phyloP scores from a whole-genome alignment of 352 stramenopile species.

The Pythium plurisporium region DNA sequence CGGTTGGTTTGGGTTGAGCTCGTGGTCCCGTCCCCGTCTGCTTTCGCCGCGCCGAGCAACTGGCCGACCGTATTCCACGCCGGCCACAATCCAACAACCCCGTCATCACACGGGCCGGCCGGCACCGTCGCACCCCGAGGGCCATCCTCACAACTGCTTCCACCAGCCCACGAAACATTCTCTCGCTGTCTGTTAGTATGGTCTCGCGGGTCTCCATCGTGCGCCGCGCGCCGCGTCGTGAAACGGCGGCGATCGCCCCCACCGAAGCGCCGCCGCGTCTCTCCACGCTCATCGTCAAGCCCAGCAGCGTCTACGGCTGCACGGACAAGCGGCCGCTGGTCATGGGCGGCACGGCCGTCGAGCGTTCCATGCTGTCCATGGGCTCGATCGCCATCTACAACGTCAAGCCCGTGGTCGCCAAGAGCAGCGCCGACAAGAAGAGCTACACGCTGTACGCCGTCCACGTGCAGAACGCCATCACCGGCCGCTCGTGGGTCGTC shows the following conservation, averaged over 20 bases:
- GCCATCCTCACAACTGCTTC: constrained; percentile 1
- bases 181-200: not conserved
- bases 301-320: constrained; percentile 19
- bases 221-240: not conserved
- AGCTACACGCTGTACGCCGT: constrained; percentile 32
- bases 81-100: constrained; percentile 4
- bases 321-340: constrained; percentile 21
- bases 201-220: constrained; percentile 2
- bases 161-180: not conserved
- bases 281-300: constrained; percentile 18
- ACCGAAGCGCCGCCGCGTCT: constrained; percentile 1
- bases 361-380: constrained; percentile 29
- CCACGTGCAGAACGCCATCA: constrained; percentile 37
- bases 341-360: constrained; percentile 28
- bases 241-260: not conserved
- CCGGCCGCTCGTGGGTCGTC: constrained; percentile 33
- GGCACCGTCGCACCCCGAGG: too few relatives aligned
- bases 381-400: constrained; percentile 31
- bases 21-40: not conserved
- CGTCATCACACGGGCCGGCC: not conserved
- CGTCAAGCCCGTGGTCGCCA: constrained; percentile 26
- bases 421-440: constrained; percentile 15
- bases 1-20: not conserved
- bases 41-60: constrained; percentile 3
- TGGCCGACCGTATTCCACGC: not conserved